Conservation (phyloP, 345 rosid species). For the Dimocarpus longan region DNA sequence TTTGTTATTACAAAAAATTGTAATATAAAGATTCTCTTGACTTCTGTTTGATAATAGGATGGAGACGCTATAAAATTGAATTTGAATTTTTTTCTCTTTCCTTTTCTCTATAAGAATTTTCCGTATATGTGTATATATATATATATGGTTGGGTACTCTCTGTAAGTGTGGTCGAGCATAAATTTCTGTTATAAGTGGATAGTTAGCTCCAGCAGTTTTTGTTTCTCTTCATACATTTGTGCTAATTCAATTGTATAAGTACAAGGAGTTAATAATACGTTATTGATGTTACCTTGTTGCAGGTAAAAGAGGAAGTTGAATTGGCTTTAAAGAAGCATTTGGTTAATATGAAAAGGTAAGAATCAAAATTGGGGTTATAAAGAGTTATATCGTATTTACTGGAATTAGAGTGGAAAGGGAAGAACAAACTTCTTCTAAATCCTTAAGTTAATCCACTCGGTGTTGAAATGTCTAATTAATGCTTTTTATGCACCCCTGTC, state of each 20-base stretch:
- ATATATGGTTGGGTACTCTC: too few species aligned
- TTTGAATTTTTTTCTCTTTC: neutral
- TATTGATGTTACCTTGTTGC: constrained; percentile 24
- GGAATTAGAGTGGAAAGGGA: constrained; percentile 5
- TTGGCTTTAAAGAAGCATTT: constrained; percentile 76
- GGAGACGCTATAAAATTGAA: constrained; percentile 1
- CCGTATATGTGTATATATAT: too few species aligned
- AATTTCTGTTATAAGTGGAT: too few species aligned
- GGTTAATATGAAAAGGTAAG: constrained; percentile 65
- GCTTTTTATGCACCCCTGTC: constrained; percentile 27
- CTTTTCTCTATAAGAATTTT: neutral
- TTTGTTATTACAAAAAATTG: neutral
- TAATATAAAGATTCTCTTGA: neutral
- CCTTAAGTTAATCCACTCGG: neutral
- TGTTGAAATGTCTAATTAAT: neutral
- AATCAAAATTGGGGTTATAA: constrained; percentile 13
- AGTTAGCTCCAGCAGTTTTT: constrained; percentile 3
- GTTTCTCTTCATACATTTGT: neutral
- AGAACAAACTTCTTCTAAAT: neutral
- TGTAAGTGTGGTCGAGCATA: neutral
- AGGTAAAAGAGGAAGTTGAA: constrained; percentile 98
- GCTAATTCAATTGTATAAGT: neutral
- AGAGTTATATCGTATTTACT: neutral
- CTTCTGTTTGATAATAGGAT: constrained; percentile 3
- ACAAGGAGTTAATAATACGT: neutral